These are phyloP conservation scores for Talaromyces sp. DNA, from an alignment of 2,329 filamentous ascomycete genomes.

Conservation along the genomic window DNA sequence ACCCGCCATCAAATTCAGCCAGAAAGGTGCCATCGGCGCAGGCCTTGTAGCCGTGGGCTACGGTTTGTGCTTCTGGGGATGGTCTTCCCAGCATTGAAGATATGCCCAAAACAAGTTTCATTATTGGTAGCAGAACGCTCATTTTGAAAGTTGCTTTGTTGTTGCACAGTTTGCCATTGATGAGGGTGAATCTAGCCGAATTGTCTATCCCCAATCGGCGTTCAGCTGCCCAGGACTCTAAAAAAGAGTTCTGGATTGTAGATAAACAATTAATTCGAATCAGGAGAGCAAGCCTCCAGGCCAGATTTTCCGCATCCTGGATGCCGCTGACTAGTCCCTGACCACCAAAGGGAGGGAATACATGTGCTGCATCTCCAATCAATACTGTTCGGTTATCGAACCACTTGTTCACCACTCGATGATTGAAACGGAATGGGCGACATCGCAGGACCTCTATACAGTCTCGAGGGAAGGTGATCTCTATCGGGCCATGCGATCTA, in stretches of 20 bases:
- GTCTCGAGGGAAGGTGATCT: constrained; percentile 24
- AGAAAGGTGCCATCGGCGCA: constrained; percentile 1
- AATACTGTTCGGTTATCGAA: constrained; percentile 22
- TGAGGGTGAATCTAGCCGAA: background rate
- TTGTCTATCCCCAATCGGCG: background rate
- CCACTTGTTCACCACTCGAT: constrained; percentile 27
- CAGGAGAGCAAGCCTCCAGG: constrained; percentile 4
- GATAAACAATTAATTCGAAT: background rate
- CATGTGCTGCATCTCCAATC: constrained; percentile 29
- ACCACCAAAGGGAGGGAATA: constrained; percentile 29
- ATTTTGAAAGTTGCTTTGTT: background rate
- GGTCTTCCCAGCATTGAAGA: background rate
- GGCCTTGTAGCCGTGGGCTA: background rate
- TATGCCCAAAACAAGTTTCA: background rate
- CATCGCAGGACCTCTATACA: constrained; percentile 28
- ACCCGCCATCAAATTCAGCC: constrained; percentile 1
- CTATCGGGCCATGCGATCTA: background rate
- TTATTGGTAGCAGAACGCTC: background rate
- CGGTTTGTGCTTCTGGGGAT: background rate
- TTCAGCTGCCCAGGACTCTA: background rate
- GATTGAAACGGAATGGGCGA: constrained; percentile 25
- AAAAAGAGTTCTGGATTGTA: background rate
- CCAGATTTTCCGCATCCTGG: constrained; percentile 10
- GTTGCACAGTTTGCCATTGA: constrained; percentile 11
- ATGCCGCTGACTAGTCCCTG: constrained; percentile 16